These are phyloP conservation scores for Stemphylium vesicarium DNA, from an alignment of 2,329 filamentous ascomycete genomes.

Conservation along the genomic window DNA sequence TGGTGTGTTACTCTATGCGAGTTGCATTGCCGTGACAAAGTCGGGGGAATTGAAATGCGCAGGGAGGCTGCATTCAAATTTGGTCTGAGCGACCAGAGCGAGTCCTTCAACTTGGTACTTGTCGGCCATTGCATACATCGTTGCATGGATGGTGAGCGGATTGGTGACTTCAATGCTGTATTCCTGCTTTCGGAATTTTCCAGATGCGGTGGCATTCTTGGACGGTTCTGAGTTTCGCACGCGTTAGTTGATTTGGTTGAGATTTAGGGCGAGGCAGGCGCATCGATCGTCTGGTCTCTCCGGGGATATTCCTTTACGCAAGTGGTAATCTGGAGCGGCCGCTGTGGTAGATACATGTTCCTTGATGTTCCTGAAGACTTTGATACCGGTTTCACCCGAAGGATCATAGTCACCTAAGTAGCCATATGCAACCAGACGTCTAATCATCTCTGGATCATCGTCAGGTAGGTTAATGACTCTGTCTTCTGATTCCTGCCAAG, in stretches of 20 bases:
- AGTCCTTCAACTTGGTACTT: conserved; percentile 25
- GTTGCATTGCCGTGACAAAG: conserved; percentile 36
- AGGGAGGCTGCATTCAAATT: conserved; percentile 18
- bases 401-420: conserved; percentile 31
- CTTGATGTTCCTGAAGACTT: conserved; percentile 3
- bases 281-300: background rate
- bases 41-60: conserved; percentile 29
- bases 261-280: conserved; percentile 12
- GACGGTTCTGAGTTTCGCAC: background rate
- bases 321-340: conserved; percentile 3
- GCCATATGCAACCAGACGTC: conserved; percentile 25
- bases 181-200: background rate
- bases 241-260: background rate
- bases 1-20: conserved; percentile 32
- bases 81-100: conserved; percentile 10
- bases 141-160: conserved; percentile 31
- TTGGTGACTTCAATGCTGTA: conserved; percentile 31
- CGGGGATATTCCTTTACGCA: background rate
- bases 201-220: background rate
- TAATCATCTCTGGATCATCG: conserved; percentile 28
- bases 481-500: conserved; percentile 17
- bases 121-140: conserved; percentile 28
- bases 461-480: conserved; percentile 20
- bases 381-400: background rate
- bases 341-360: conserved; percentile 1